Evolutionary conservation across 192 early-diverging fungal species (phyloP).

Genomic region (Backusella morwellensis): DNA sequence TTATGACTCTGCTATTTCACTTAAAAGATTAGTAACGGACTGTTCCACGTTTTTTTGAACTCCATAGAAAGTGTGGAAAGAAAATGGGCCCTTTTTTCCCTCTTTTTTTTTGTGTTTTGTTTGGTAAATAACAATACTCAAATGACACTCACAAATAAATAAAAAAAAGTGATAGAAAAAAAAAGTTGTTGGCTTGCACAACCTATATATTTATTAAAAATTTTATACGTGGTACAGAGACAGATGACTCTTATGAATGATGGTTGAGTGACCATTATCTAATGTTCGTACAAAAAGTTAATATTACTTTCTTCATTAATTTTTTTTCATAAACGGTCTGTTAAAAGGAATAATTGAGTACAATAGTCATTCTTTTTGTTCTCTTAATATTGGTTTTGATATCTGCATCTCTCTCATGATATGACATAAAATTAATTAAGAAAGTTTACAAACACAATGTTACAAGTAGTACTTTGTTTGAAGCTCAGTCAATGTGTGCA

Average conservation of each 20-base stretch:
- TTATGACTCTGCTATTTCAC: neutral
- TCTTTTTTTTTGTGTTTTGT: neutral
- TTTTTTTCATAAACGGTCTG: neutral
- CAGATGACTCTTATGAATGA: neutral
- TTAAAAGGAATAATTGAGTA: neutral
- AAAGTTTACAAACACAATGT: neutral
- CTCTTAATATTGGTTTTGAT: neutral
- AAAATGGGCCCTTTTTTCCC: neutral
- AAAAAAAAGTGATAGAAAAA: neutral
- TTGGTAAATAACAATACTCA: neutral
- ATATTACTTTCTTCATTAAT: neutral
- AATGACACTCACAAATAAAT: neutral
- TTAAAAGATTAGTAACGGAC: neutral
- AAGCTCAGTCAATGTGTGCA: neutral
- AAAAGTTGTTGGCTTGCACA: neutral
- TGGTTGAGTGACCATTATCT: neutral
- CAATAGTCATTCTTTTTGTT: neutral
- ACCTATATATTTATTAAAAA: neutral
- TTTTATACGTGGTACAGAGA: neutral
- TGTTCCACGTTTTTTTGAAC: neutral
- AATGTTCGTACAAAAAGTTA: neutral
- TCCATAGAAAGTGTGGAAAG: neutral
- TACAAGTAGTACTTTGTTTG: neutral
- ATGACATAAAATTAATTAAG: neutral
- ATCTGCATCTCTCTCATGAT: conserved; percentile 1